A percentile compares a stretch with the other conserved stretches of the same genome.
These are phyloP conservation scores for Akanthomyces lecanii DNA, from an alignment of 2,329 filamentous ascomycete genomes.

Conservation along the genomic window DNA sequence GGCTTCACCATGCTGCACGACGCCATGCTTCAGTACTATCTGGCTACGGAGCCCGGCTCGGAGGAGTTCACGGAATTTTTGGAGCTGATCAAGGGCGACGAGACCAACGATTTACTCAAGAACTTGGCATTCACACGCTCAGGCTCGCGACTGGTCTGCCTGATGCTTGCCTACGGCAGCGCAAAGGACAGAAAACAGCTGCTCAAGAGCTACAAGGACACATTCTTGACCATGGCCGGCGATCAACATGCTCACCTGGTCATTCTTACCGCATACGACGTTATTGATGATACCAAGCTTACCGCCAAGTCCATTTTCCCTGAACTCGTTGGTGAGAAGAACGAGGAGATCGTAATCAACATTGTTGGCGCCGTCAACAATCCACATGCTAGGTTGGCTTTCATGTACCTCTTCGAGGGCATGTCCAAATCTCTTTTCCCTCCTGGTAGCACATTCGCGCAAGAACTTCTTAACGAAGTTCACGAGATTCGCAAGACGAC, in stretches of 20 bases:
- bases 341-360: constrained; percentile 58
- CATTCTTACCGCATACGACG: constrained; percentile 80
- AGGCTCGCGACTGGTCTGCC: constrained; percentile 74
- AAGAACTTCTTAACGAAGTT: constrained; percentile 71
- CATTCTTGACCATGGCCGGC: constrained; percentile 76
- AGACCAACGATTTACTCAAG: constrained; percentile 84
- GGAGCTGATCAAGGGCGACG: constrained; percentile 86
- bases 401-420: constrained; percentile 78
- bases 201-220: constrained; percentile 85
- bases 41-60: constrained; percentile 70
- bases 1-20: constrained; percentile 98
- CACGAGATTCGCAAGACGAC: constrained; percentile 75
- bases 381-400: constrained; percentile 58
- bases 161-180: constrained; percentile 76
- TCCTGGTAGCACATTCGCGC: constrained; percentile 57
- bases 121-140: constrained; percentile 95
- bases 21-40: constrained; percentile 95
- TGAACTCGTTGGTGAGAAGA: constrained; percentile 73
- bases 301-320: constrained; percentile 81
- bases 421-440: constrained; percentile 59
- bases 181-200: constrained; percentile 93
- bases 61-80: constrained; percentile 83
- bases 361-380: constrained; percentile 63
- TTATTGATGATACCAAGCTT: constrained; percentile 91
- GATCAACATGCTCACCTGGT: constrained; percentile 76